Percentiles rank a stretch among this genome's conserved stretches.
phyloP scores from a whole-genome alignment of 306 rosid genomes.

The Citrullus amarus region DNA sequence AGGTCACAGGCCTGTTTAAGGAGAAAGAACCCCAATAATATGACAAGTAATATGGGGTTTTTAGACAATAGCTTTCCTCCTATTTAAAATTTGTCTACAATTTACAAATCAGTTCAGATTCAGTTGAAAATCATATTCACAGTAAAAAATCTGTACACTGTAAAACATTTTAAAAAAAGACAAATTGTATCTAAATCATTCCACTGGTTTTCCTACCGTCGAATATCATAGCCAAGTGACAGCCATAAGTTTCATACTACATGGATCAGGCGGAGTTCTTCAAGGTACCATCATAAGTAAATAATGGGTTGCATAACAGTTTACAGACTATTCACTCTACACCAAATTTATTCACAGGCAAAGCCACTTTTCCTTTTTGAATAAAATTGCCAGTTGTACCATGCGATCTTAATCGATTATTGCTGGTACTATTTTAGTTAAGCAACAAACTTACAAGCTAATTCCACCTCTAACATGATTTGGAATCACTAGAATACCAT shows the following conservation, averaged over 20 bases:
- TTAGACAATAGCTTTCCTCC: neutral
- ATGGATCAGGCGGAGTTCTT: neutral
- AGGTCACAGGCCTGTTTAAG: neutral
- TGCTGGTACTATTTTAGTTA: neutral
- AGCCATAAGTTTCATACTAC: neutral
- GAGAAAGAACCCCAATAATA: neutral
- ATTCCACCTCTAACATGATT: neutral
- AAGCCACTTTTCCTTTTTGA: neutral
- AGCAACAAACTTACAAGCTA: neutral
- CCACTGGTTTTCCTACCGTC: neutral
- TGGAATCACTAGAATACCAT: neutral
- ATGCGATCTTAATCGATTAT: neutral
- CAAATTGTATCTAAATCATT: neutral
- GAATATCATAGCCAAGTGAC: neutral
- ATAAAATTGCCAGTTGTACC: neutral
- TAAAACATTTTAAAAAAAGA: neutral
- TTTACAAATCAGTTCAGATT: neutral
- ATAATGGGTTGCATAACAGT: neutral
- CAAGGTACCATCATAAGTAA: neutral
- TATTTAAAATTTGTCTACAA: neutral
- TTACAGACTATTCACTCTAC: neutral
- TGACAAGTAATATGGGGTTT: neutral
- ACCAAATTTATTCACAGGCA: neutral
- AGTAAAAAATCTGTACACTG: neutral
- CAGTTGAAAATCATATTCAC: neutral